Percentiles rank a stretch among this genome's conserved stretches.
phyloP scores from a whole-genome alignment of 2,329 filamentous ascomycete species.

The Leptosphaerulina australis region DNA sequence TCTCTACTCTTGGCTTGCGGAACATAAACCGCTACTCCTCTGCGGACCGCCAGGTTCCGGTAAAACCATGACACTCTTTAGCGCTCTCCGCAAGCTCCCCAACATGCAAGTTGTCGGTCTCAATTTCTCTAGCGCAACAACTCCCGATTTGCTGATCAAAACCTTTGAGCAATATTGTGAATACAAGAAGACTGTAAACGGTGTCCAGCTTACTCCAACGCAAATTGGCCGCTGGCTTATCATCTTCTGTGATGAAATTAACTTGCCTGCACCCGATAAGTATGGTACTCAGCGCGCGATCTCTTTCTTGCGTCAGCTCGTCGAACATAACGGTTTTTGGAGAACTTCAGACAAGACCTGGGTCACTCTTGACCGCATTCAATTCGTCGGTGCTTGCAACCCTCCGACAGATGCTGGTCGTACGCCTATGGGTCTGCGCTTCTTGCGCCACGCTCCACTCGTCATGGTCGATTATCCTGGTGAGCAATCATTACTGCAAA shows the following conservation, averaged over 20 bases:
- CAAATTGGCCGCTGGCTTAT: constrained; percentile 98
- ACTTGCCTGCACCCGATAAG: constrained; percentile 94
- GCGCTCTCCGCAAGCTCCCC: constrained; percentile 90
- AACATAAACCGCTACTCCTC: constrained; percentile 95
- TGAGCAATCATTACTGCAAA: constrained; percentile 91
- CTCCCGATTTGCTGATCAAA: constrained; percentile 96
- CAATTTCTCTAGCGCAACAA: constrained; percentile 99
- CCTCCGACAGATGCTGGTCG: constrained; percentile 96
- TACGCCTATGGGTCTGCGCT: constrained; percentile 90
- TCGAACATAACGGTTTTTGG: constrained; percentile 99
- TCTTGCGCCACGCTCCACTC: constrained; percentile 94
- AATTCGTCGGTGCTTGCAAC: constrained; percentile 98
- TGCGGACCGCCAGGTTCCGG: constrained; percentile 97
- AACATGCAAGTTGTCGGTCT: constrained; percentile 99
- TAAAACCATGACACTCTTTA: constrained; percentile 99
- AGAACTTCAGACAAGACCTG: constrained; percentile 95
- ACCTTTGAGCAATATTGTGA: constrained; percentile 99
- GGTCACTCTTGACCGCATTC: constrained; percentile 96
- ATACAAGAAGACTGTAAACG: constrained; percentile 97
- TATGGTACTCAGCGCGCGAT: constrained; percentile 98
- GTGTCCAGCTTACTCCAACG: constrained; percentile 91
- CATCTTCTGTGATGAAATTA: constrained; percentile 99
- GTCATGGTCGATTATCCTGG: constrained; percentile 99
- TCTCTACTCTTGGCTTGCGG: constrained; percentile 98
- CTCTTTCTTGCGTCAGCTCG: constrained; percentile 93